Evolutionary conservation across 164 flowering plant species (phyloP), one percentile per base, ranked within the genome.

Genomic region (Vitis amurensis): DNA sequence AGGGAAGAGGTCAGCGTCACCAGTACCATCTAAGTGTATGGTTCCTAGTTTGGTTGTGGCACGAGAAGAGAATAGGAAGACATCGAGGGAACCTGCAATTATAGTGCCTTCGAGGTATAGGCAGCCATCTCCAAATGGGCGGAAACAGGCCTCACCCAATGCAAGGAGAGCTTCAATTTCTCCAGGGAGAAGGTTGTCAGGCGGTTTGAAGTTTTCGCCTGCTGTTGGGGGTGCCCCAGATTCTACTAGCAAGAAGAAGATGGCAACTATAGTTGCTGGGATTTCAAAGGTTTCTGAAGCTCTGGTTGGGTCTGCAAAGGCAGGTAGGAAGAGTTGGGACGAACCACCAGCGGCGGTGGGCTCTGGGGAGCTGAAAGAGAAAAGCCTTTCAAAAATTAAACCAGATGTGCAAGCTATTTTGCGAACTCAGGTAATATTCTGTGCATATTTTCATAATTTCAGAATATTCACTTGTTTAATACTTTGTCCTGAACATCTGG

Each of bases 101-200:
- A 68, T 93, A 0, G 99, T 95, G 52, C 98, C 98, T 0, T 93
- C 99, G 0, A 90, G 99, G 75, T 95, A 93, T 57, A 68, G 98
- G 49, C 97, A 95, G 79, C 97, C 98, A 0, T 94, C 98, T 0
- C 98, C 98, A 0, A 90, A 70, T 29, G 91, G 81, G 15, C 76
- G 95, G 76, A 83, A 77, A 71, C 89, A 83, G 79, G 84, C 89
- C 1, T 89, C 94, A 0, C 94, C 94, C 1, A 79, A 52, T 73
- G 48, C 81, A 1, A 78, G 93, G 61, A 83, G 97, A 77, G 77
- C 81, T 76, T 92, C 96, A 0, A 19, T 89, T 60, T 95, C 99
- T 14, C 97, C 96, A 0, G 94, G 88, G 29, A 76, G 99, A 71
- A 82, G 97, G 77, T 78, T 91, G 65, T 92, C 99, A 0, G 83